Conservation (phyloP, 148 eudicot species). For the Diospyros lotus region DNA sequence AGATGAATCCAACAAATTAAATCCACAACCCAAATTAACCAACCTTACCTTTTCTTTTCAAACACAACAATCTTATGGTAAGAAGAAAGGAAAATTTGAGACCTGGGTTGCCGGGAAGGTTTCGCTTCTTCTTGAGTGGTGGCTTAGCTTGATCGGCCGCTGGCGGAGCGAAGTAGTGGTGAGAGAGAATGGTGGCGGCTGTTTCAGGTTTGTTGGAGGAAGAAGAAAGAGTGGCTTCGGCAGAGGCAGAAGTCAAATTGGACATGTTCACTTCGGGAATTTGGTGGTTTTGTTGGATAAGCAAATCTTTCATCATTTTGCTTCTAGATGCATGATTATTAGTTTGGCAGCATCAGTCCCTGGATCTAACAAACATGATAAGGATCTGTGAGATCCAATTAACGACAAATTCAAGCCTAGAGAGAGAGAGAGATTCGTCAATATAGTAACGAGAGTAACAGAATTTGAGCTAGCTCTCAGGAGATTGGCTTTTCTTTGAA, state of each 20-base stretch:
- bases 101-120: constrained; percentile 91
- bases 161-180: constrained; percentile 28
- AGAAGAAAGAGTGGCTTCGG: constrained; percentile 51
- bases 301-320: constrained; percentile 40
- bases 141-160: constrained; percentile 16
- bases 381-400: constrained; percentile 25
- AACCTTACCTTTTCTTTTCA: no score
- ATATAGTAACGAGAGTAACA: background rate
- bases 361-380: constrained; percentile 18
- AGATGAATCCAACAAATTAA: background rate
- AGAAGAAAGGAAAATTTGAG: background rate
- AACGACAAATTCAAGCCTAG: constrained; percentile 31
- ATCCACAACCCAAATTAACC: background rate
- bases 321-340: background rate
- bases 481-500: constrained; percentile 23
- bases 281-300: constrained; percentile 29
- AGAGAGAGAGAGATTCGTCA: constrained; percentile 6
- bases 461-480: background rate
- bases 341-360: background rate
- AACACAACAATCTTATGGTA: no score
- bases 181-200: constrained; percentile 19
- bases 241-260: constrained; percentile 70
- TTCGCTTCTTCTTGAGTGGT: constrained; percentile 61
- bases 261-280: constrained; percentile 66
- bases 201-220: constrained; percentile 36